These are phyloP conservation scores for Geotrichum reessii DNA, from an alignment of 1,139 yeast genomes.

Conservation along the genomic window DNA sequence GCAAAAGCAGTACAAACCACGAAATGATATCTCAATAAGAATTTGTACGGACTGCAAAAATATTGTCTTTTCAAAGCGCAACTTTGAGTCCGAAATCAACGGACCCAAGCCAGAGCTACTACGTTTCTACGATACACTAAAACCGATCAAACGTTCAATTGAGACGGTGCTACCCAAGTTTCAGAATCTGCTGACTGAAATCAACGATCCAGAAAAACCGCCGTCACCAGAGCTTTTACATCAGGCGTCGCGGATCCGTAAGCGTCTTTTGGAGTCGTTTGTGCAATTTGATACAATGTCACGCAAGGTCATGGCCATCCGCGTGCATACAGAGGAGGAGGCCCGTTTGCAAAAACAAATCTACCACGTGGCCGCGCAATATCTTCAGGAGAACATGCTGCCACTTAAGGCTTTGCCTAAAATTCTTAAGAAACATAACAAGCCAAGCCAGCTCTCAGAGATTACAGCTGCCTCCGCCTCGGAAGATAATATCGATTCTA, in stretches of 20 bases:
- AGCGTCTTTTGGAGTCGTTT: conserved; percentile 42
- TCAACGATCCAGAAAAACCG: conserved; percentile 33
- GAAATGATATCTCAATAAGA: conserved; percentile 40
- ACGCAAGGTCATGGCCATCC: conserved; percentile 36
- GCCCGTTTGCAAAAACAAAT: conserved; percentile 43
- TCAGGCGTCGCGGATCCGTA: conserved; percentile 41
- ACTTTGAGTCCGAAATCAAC: conserved; percentile 42
- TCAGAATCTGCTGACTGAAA: conserved; percentile 35
- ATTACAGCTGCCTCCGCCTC: conserved; percentile 7
- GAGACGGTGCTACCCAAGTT: conserved; percentile 41
- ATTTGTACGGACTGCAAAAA: conserved; percentile 68
- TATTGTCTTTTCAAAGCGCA: conserved; percentile 51
- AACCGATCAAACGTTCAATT: conserved; percentile 30
- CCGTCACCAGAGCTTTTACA: conserved; percentile 32
- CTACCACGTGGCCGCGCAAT: conserved; percentile 43
- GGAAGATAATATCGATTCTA: background rate
- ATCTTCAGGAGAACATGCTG: conserved; percentile 51
- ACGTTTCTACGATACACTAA: conserved; percentile 9
- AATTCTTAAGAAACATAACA: conserved; percentile 34
- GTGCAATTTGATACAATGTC: conserved; percentile 43
- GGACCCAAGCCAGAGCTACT: conserved; percentile 28
- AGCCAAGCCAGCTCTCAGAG: conserved; percentile 16
- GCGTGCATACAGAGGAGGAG: conserved; percentile 38
- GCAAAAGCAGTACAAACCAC: conserved; percentile 23
- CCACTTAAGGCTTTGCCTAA: conserved; percentile 48